Evolutionary conservation across 345 rosid genomes (phyloP).

Genomic region (Physaria fendleri): DNA sequence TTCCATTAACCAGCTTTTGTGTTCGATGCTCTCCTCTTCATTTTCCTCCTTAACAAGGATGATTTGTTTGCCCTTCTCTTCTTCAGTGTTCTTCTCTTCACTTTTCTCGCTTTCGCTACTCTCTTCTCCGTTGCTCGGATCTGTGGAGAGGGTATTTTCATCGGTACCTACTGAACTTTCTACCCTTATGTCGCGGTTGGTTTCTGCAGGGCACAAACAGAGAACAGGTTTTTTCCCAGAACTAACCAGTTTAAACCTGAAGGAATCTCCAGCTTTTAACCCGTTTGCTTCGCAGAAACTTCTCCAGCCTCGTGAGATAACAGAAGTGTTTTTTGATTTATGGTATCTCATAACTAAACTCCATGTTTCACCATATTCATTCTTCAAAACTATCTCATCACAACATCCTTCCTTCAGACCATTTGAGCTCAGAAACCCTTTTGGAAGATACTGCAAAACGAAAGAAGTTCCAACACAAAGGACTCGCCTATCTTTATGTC

Average conservation of each 20-base stretch:
- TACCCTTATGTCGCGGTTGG: not conserved
- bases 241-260: conserved; percentile 17
- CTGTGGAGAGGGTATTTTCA: not conserved
- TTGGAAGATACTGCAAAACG: too few relatives aligned
- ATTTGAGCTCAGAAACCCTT: conserved; percentile 12
- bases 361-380: conserved; percentile 13
- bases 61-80: not conserved
- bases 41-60: not conserved
- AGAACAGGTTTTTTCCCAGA: conserved; percentile 1
- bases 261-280: conserved; percentile 6
- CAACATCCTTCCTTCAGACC: not conserved
- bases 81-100: not conserved
- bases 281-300: conserved; percentile 18
- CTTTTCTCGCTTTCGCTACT: not conserved
- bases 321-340: not conserved
- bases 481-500: conserved; percentile 13
- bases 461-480: conserved; percentile 21
- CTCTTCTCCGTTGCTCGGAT: conserved; percentile 4
- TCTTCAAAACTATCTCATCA: conserved; percentile 14
- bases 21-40: not conserved
- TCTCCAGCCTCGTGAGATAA: conserved; percentile 21
- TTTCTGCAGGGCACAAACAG: not conserved
- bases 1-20: not conserved
- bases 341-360: not conserved
- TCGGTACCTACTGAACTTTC: not conserved